Base-by-base conservation (phyloP, 352 stramenopile species). In the Peronospora belbahrii region DNA sequence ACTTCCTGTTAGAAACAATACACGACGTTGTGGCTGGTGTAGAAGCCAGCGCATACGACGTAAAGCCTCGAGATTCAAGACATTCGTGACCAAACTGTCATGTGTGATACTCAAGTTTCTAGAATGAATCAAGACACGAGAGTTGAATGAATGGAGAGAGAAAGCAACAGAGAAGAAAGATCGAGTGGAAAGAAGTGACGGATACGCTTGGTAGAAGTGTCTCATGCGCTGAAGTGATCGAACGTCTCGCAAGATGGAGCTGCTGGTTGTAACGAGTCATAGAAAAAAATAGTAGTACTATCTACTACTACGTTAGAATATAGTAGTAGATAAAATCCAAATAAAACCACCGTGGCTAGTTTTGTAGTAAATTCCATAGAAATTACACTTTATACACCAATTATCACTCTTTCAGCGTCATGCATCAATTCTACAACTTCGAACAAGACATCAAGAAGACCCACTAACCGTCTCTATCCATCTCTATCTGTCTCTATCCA, bases 1-100 rank as follows among this genome's bases (percentile, higher is more conserved):
- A 11, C 38, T 61, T 0, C 66, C 65, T 10, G 62, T 64, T 15
- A 84, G 48, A 28, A 69, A 45, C 14, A 84, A 49, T 23, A 84
- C 61, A 25, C 59, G 63, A 37, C 55, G 52, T 4, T 53, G 20
- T 7, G 42, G 52, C 31, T 59, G 40, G 25, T 48, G 30, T 20
- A 77, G 43, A 24, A 83, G 52, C 51, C 50, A 64, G 17, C 51
- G 59, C 11, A 75, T 38, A 33, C 55, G 67, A 22, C 67, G 42
- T 6, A 68, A 48, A 7, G 56, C 70, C 19, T 57, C 35, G 18
- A 43, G 56, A 10, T 59, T 66, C 19, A 54, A 54, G 5, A 46
- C 32, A 34, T 54, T 71, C 19, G 44, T 42, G 32, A 55, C 41
- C 18, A 71, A 65, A 18, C 59, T 74, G 37, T 67, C 36, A n/a